These are phyloP conservation scores for Ceratocystis papillata DNA, from an alignment of 2,329 filamentous ascomycete species.

Conservation along the genomic window DNA sequence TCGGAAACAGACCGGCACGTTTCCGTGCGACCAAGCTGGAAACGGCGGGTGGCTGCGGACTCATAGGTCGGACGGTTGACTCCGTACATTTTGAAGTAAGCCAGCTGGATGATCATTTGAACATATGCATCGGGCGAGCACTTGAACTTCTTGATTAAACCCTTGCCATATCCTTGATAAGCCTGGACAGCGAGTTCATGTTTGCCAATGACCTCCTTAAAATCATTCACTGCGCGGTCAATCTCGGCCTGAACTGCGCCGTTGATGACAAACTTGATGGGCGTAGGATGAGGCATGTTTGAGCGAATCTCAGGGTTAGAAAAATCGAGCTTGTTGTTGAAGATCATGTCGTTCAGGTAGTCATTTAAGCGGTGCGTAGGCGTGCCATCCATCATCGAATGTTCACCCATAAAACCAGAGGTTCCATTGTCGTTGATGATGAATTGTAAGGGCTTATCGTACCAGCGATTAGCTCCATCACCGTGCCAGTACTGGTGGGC, in stretches of 20 bases:
- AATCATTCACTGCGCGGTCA: constrained; percentile 65
- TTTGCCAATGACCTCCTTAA: constrained; percentile 66
- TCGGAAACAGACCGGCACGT: constrained; percentile 89
- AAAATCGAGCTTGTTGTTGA: constrained; percentile 89
- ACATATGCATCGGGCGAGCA: constrained; percentile 96
- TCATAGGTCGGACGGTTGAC: constrained; percentile 97
- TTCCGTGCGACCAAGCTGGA: constrained; percentile 92
- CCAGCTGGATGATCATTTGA: constrained; percentile 96
- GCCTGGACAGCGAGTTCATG: constrained; percentile 91
- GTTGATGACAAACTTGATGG: constrained; percentile 68
- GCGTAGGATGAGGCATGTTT: constrained; percentile 67
- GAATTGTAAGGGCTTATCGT: constrained; percentile 95
- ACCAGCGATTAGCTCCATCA: constrained; percentile 92
- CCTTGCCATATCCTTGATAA: constrained; percentile 96
- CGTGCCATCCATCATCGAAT: constrained; percentile 99
- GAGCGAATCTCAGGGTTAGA: constrained; percentile 67
- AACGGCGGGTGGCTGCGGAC: constrained; percentile 85
- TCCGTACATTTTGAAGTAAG: constrained; percentile 98
- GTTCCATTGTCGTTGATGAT: constrained; percentile 98
- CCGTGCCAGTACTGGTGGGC: constrained; percentile 97
- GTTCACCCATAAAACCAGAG: constrained; percentile 94
- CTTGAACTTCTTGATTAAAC: constrained; percentile 98
- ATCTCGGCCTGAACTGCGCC: constrained; percentile 67
- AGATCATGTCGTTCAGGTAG: constrained; percentile 82
- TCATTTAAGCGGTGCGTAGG: constrained; percentile 95